Percentiles rank a stretch among this genome's conserved stretches.
These are phyloP conservation scores for Aegle marmelos DNA, from an alignment of 345 rosid species.

Conservation along the genomic window DNA sequence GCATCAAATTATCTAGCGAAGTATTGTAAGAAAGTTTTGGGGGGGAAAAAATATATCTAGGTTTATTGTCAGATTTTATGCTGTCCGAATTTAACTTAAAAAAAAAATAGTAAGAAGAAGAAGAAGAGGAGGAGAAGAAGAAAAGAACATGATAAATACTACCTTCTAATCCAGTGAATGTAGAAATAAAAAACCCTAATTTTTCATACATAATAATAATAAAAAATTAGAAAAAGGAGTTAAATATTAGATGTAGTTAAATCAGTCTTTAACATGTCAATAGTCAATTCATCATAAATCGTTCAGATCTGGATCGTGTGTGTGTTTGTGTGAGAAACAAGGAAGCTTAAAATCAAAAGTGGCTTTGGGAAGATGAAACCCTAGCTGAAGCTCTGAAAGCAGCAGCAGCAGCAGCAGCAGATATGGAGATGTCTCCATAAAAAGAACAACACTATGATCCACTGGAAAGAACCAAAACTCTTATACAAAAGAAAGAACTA, in stretches of 20 bases:
- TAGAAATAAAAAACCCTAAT: neutral
- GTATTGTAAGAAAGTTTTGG: neutral
- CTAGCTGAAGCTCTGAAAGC: conserved; percentile 14
- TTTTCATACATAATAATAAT: too few species aligned
- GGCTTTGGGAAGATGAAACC: conserved; percentile 38
- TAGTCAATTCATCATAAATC: conserved; percentile 7
- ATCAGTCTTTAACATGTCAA: conserved; percentile 2
- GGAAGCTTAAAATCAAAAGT: conserved; percentile 19
- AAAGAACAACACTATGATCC: conserved; percentile 30
- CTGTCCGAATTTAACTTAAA: neutral
- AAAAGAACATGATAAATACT: neutral
- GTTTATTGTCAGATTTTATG: neutral
- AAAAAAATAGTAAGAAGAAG: neutral
- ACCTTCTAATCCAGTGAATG: neutral
- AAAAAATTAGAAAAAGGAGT: neutral
- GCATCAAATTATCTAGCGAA: neutral
- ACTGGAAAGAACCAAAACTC: conserved; percentile 24
- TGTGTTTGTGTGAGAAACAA: conserved; percentile 3
- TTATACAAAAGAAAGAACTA: conserved; percentile 11
- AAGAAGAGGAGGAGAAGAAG: neutral
- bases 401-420: neutral
- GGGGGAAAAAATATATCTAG: accelerated
- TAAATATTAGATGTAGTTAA: conserved; percentile 26
- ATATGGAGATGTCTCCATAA: conserved; percentile 15
- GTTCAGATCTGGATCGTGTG: conserved; percentile 21